A percentile compares a stretch with the other conserved stretches of the same genome.
These are phyloP conservation scores for Mixia osmundae DNA, from an alignment of 1,284 basidiomycete species.

Conservation along the genomic window DNA sequence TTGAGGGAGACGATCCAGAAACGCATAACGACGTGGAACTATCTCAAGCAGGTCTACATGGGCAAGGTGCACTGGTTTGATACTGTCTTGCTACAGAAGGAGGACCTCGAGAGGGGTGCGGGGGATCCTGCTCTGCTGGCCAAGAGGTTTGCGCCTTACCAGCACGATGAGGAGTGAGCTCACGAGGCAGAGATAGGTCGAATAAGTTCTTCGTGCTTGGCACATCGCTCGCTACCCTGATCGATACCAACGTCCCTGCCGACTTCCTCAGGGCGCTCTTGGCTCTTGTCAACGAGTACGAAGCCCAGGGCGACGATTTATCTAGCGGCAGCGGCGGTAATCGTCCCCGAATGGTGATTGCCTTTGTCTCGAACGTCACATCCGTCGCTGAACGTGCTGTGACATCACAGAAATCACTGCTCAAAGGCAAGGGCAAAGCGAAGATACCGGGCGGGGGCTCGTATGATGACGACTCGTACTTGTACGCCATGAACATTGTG, in stretches of 20 bases:
- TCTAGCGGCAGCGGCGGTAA: no score
- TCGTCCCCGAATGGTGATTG: no score
- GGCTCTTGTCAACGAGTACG: conserved; percentile 48
- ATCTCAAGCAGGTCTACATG: conserved; percentile 56
- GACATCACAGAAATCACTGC: conserved; percentile 4
- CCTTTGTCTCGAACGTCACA: no score
- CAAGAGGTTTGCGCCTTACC: conserved; percentile 34
- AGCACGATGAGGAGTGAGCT: neutral
- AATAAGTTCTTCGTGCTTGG: conserved; percentile 53
- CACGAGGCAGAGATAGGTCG: conserved; percentile 28
- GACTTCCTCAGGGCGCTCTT: conserved; percentile 50
- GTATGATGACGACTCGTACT: conserved; percentile 42
- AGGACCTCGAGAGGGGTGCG: conserved; percentile 49
- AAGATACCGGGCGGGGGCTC: conserved; percentile 26
- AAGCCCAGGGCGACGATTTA: no score
- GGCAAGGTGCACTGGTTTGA: conserved; percentile 63
- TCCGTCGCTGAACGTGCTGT: neutral
- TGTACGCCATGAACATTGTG: conserved; percentile 41
- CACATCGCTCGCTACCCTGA: conserved; percentile 48
- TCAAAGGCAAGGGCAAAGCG: conserved; percentile 3
- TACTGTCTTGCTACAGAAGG: conserved; percentile 47
- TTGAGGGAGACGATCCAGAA: conserved; percentile 48
- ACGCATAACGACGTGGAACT: conserved; percentile 55
- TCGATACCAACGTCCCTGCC: conserved; percentile 49
- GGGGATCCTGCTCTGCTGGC: conserved; percentile 48